These are phyloP conservation scores for Penicillium diatomitis DNA, from an alignment of 495 filamentous ascomycete genomes.

Conservation along the genomic window DNA sequence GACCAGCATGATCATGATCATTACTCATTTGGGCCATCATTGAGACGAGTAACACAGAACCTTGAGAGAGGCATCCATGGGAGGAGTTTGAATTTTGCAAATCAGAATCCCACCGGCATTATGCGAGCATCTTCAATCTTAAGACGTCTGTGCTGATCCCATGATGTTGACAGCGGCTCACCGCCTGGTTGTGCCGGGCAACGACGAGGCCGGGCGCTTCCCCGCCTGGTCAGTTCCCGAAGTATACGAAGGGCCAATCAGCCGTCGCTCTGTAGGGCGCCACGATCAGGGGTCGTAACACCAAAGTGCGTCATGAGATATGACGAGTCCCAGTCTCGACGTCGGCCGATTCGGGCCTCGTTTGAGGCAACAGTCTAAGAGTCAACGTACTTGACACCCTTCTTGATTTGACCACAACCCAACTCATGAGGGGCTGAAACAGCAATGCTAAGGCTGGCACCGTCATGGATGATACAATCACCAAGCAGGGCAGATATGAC, in stretches of 20 bases:
- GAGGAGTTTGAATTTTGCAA: no score
- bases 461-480: no score
- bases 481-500: slow-evolving; percentile 3
- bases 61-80: no score
- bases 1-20: slow-evolving; percentile 6
- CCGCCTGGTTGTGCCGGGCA: slow-evolving; percentile 27
- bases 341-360: no score
- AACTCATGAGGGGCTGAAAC: no score
- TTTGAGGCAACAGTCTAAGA: no score
- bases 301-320: background rate
- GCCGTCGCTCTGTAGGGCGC: background rate
- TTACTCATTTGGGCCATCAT: slow-evolving; percentile 13
- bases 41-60: no score
- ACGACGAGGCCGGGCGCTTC: slow-evolving; percentile 4
- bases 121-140: background rate
- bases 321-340: no score
- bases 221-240: background rate
- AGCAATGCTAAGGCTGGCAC: no score
- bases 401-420: no score
- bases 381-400: no score
- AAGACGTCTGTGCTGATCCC: background rate
- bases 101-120: no score
- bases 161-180: slow-evolving; percentile 12
- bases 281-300: background rate
- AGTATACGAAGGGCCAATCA: background rate